phyloP scores from a whole-genome alignment of 2,329 filamentous ascomycete genomes.

The Calonectria pteridis region DNA sequence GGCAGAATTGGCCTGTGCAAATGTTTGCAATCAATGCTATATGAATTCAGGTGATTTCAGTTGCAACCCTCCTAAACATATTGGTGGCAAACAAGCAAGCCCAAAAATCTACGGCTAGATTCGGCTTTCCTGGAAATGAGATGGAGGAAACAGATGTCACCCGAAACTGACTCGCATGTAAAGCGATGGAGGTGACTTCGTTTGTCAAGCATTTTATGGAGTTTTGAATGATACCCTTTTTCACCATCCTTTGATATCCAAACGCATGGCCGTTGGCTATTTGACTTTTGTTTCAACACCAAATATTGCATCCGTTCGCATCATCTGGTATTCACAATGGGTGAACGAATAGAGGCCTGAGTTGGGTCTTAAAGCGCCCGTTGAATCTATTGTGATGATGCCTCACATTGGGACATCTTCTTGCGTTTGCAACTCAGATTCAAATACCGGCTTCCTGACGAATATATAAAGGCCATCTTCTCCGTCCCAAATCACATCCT shows the following conservation, averaged over 20 bases:
- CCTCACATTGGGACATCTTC: not conserved
- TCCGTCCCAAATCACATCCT: not conserved
- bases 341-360: not conserved
- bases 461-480: not conserved
- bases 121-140: not conserved
- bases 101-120: not conserved
- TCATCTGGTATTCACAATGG: not conserved
- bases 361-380: not conserved
- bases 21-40: not conserved
- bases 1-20: not conserved
- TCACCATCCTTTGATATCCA: not conserved
- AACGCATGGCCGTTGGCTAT: not conserved
- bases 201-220: slow-evolving; percentile 19
- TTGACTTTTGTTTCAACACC: not conserved
- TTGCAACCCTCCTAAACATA: not conserved
- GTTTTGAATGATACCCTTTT: slow-evolving; percentile 40
- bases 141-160: not conserved
- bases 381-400: not conserved
- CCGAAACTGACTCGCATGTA: not conserved
- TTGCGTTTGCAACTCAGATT: not conserved
- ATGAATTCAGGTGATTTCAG: not conserved
- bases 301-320: not conserved
- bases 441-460: not conserved
- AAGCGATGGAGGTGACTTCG: not conserved
- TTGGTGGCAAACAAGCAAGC: not conserved